Conservation (phyloP, 495 filamentous ascomycete species). For the Aspergillus olivimuriae region DNA sequence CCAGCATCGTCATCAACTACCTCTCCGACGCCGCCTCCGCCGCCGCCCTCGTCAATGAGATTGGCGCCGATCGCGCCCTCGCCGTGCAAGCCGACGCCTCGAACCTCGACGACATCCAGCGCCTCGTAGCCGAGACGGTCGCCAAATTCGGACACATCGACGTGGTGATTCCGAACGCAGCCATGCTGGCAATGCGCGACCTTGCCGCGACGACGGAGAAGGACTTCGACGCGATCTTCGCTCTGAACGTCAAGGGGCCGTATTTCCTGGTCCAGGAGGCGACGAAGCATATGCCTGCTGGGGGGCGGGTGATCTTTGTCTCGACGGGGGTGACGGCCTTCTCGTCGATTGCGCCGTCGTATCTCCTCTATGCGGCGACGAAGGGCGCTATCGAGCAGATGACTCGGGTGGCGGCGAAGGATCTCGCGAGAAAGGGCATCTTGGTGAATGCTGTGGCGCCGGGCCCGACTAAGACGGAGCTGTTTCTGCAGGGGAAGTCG, state of each 20-base stretch:
- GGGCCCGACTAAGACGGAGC: constrained; percentile 50
- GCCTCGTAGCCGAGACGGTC: constrained; percentile 38
- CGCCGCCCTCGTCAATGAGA: constrained; percentile 45
- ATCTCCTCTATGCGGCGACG: constrained; percentile 54
- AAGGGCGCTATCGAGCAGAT: constrained; percentile 72
- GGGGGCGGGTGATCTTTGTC: constrained; percentile 55
- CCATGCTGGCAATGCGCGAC: constrained; percentile 22
- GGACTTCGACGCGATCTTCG: constrained; percentile 50
- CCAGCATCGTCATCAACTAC: constrained; percentile 61
- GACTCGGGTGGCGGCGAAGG: constrained; percentile 56
- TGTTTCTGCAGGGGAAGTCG: constrained; percentile 56
- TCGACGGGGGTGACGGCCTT: constrained; percentile 45
- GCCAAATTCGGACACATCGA: constrained; percentile 51
- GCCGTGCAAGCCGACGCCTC: constrained; percentile 49
- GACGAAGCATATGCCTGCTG: constrained; percentile 51
- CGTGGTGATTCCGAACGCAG: constrained; percentile 59
- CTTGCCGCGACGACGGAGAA: constrained; percentile 52
- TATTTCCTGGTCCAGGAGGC: constrained; percentile 60
- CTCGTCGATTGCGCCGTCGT: constrained; percentile 46
- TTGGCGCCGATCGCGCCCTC: constrained; percentile 47
- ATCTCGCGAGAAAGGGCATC: constrained; percentile 54
- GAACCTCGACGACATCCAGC: constrained; percentile 31
- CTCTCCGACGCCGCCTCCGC: constrained; percentile 45
- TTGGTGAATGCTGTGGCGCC: constrained; percentile 60
- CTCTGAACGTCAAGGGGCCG: constrained; percentile 62